Base-by-base conservation (phyloP, 768 basidiomycete genomes). In the Cubamyces lactineus region DNA sequence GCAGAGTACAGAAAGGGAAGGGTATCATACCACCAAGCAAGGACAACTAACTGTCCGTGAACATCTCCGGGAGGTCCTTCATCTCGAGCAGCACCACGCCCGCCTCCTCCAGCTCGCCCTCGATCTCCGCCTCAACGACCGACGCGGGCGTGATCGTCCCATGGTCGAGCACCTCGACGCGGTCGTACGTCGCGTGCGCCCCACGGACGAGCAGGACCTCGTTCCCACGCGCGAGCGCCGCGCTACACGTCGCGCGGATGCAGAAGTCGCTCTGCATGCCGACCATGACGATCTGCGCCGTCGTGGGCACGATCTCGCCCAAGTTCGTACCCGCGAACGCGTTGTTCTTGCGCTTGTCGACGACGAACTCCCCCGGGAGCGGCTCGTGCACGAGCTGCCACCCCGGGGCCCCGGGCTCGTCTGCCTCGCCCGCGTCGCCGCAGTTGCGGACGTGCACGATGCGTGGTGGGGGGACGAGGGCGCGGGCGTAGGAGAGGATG, bases 261-360 rank as follows among this genome's bases (percentile, higher is more conserved):
- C 84, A 83, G 61, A 84, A 87, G 73, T 89, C 87, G 66, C 85
- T 86, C 72, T 86, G 85, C 70, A 87, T 80, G 15, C 88, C 88
- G 17, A 82, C 83, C 52, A 89, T 79, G 53, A 89, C 79, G 53
- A 89, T 78, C 76, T 88, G 84, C 15, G 86, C 86, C 30, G 83
- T 79, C 3, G 69, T 55, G 0, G 80, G 77, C 39, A 91, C 74
- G 45, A 85, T 68, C 3, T 80, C 77, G 8, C 73, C 80, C 3
- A 91, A 77, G 12, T 54, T 63, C 19, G 87, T 89, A 12, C 85
- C 85, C 0, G 81, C 78, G 65, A 89, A 91, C 26, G 87, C 86
- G 65, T 89, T 88, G 75, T 85, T 88, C 75, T 72, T 70, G 51
- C 76, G 75, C 75, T 89, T 89, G 75, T 89, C 87, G 48, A 89